phyloP scores from a whole-genome alignment of 306 rosid species.

The Albizia julibrissin region DNA sequence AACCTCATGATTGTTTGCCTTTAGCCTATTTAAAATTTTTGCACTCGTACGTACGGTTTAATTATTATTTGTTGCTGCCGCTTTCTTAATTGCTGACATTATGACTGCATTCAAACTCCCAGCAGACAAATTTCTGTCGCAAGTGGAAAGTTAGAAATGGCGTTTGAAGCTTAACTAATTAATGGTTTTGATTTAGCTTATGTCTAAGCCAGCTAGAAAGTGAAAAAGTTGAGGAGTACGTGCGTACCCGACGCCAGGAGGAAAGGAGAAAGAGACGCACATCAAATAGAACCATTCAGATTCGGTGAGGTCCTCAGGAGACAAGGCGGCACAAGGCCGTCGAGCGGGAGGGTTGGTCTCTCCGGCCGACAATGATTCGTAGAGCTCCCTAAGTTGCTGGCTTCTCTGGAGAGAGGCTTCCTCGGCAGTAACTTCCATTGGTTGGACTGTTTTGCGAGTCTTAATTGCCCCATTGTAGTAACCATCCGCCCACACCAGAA shows the following conservation, averaged over 20 bases:
- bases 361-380: conserved; percentile 72
- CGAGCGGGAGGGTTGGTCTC: conserved; percentile 78
- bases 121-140: background rate
- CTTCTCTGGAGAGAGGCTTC: conserved; percentile 85
- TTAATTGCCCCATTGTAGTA: conserved; percentile 96
- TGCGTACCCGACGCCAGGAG: conserved; percentile 87
- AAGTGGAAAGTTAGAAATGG: background rate
- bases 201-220: background rate
- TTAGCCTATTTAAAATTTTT: conserved; percentile 34
- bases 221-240: background rate
- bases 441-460: conserved; percentile 89
- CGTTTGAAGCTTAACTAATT: background rate
- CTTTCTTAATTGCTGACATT: background rate
- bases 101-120: conserved; percentile 29
- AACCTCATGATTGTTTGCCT: background rate
- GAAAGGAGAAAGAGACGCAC: conserved; percentile 93
- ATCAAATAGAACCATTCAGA: conserved; percentile 98
- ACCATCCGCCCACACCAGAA: conserved; percentile 87
- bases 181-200: background rate
- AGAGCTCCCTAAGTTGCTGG: conserved; percentile 92
- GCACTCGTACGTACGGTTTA: background rate
- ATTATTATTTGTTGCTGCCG: background rate
- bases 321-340: conserved; percentile 84
- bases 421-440: conserved; percentile 83
- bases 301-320: conserved; percentile 95